phyloP scores from a whole-genome alignment of 2,329 filamentous ascomycete species.

The Zopfia rhizophila region DNA sequence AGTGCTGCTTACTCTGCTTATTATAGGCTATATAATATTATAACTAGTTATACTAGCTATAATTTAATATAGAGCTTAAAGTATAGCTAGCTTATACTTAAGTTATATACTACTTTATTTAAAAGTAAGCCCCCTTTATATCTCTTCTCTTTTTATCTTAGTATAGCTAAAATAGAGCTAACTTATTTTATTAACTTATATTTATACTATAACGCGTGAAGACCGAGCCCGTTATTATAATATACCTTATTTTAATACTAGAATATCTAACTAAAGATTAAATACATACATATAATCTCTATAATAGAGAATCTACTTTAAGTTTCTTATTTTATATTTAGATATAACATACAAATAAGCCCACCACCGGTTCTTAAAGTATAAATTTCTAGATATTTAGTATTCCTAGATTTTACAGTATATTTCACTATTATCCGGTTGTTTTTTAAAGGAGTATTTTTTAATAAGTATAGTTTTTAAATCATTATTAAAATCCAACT shows the following conservation, averaged over 20 bases:
- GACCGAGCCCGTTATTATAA: too few relatives aligned
- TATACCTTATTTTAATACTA: constrained; percentile 45
- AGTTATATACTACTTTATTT: too few relatives aligned
- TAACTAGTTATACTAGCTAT: too few relatives aligned
- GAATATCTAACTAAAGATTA: constrained; percentile 32
- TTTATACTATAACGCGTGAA: too few relatives aligned
- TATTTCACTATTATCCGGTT: constrained; percentile 21
- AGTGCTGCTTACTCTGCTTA: too few relatives aligned
- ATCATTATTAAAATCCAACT: constrained; percentile 17
- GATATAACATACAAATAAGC: constrained; percentile 33
- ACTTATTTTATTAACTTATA: too few relatives aligned
- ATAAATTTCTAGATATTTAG: constrained; percentile 22
- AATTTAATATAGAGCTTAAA: too few relatives aligned
- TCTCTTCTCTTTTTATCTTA: too few relatives aligned
- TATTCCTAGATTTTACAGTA: constrained; percentile 33
- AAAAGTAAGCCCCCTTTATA: too few relatives aligned
- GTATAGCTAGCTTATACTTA: too few relatives aligned
- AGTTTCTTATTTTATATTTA: constrained; percentile 28
- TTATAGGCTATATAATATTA: too few relatives aligned
- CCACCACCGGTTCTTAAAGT: constrained; percentile 31
- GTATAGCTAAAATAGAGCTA: too few relatives aligned
- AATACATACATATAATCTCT: constrained; percentile 40
- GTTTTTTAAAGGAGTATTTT: constrained; percentile 23
- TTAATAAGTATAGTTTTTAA: constrained; percentile 20
- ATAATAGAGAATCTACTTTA: constrained; percentile 38